Base-by-base conservation (phyloP, 2,329 filamentous ascomycete genomes). In the Fusarium newnesense region DNA sequence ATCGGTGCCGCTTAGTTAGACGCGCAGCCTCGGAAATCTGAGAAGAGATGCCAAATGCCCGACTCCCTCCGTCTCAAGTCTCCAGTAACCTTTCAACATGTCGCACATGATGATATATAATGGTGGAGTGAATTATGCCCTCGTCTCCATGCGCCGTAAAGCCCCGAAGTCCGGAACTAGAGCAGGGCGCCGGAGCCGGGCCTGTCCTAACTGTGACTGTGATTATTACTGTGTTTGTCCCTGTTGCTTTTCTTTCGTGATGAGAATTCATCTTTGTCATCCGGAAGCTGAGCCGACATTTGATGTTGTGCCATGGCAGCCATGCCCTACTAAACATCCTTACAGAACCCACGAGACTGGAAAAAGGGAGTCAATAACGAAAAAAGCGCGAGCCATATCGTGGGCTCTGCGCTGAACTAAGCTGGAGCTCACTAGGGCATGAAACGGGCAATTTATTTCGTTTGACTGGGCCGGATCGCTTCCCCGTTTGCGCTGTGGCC, bases 361-460 rank as follows among this genome's bases (percentile, higher is more conserved):
- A 71, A 60, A 67, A 76, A 64, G 63, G 72, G 70, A 77, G 64
- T 67, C 63, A 42, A 63, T 56, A 66, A 62, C 60, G 37, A 73
- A 53, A 72, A 57, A 57, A 65, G 75, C 69, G 70, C 69, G 70
- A 75, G 76, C 76, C 74, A 69, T 52, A 39, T 34, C 28, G 70
- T 64, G 75, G 58, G 72, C 73, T 59, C 62, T 67, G 75, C 74
- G 66, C 50, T 61, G 68, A 56, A 54, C 57, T 49, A 64, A 53
- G 69, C 54, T 71, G 70, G 70, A 71, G 52, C 49, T 58, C 62
- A 50, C 69, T 54, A 43, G 69, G 72, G 72, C 73, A 44, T 64
- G 64, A 77, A 76, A 77, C 75, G 70, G 75, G 76, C 59, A 70
- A 56, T 73, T 57, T 68, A 67, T 74, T 73, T 77, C 70, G 64